Evolutionary conservation across 129 eudicot species (phyloP), one percentile per base, ranked within the genome.

Genomic region (Gnaphalium uliginosum): DNA sequence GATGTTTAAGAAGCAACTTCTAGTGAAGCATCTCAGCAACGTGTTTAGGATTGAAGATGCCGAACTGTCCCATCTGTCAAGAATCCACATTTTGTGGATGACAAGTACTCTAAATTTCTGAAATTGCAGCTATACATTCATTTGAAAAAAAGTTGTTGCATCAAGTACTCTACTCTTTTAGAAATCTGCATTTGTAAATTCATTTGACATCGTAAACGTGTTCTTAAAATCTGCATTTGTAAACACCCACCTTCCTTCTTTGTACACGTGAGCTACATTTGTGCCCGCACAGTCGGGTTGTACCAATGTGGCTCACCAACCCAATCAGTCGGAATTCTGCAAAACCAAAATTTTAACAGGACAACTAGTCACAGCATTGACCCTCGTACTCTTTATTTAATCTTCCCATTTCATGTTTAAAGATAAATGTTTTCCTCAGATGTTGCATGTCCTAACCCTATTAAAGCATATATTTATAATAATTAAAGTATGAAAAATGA

Each of bases 281-380:
- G 71, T 94, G 98, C 11, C 98, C 98, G 59, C 98, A 94, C 50
- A 89, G 98, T 9, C 96, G 90, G 26, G 97, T 88, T 22, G 93
- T 88, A 11, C 97, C 98, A n/a, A 94, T 94, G 84, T 94, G 98
- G 87, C 98, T 94, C 83, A 94, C 97, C 50, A 94, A 57, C 57
- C 98, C 98, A 33, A 94, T 78, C 63, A 94, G 98, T 81, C 86
- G 84, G 80, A 90, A 94, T 83, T 68, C 98, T 94, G 97, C 75
- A 41, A 46, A 73, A 27, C 68, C 21, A 54, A 66, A 62, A 23
- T 37, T 26, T 8, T 10, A 32, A 15, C 17, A 29, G 54, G 63
- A 58, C 11, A 58, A 22, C 0, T n/a, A 27, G 4, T 26, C 13
- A 58, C 27, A 58, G 14, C 24, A 22, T 6, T 6, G 5, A 5